These are phyloP conservation scores for Chara braunii DNA, from an alignment of 139 green algal genomes.

Conservation along the genomic window DNA sequence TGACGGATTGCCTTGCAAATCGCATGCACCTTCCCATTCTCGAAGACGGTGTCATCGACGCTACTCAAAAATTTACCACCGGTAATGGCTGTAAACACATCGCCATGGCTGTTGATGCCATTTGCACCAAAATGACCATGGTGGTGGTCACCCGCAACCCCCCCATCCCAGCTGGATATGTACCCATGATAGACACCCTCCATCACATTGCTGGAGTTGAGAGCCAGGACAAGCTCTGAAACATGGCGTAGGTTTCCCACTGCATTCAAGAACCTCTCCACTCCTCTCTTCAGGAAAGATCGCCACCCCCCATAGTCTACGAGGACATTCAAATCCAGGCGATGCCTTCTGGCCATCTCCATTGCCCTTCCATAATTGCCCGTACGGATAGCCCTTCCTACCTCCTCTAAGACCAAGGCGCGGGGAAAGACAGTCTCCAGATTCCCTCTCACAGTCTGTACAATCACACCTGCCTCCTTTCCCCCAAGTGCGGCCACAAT, in stretches of 20 bases:
- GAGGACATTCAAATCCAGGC: slow-evolving; percentile 88
- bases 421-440: slow-evolving; percentile 76
- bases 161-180: too few species aligned
- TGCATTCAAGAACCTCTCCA: slow-evolving; percentile 51
- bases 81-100: too few species aligned
- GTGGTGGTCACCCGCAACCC: too few species aligned
- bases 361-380: slow-evolving; percentile 19
- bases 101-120: too few species aligned
- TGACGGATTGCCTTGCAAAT: slow-evolving; percentile 5
- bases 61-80: too few species aligned
- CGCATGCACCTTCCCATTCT: slow-evolving; percentile 15
- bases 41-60: too few species aligned
- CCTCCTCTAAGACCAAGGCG: slow-evolving; percentile 66
- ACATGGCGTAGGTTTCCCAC: slow-evolving; percentile 22
- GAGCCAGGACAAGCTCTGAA: slow-evolving; percentile 16
- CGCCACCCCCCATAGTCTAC: slow-evolving; percentile 76
- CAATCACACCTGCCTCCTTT: slow-evolving; percentile 18
- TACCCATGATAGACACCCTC: background rate
- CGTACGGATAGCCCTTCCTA: slow-evolving; percentile 48
- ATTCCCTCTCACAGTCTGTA: slow-evolving; percentile 86
- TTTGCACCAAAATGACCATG: too few species aligned
- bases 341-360: slow-evolving; percentile 22
- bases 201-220: too few species aligned
- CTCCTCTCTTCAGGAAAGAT: slow-evolving; percentile 48
- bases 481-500: slow-evolving; percentile 29